Percentiles rank a stretch among this genome's conserved stretches.
phyloP scores from a whole-genome alignment of 768 basidiomycete genomes.

The Leccinum aurantiacum region DNA sequence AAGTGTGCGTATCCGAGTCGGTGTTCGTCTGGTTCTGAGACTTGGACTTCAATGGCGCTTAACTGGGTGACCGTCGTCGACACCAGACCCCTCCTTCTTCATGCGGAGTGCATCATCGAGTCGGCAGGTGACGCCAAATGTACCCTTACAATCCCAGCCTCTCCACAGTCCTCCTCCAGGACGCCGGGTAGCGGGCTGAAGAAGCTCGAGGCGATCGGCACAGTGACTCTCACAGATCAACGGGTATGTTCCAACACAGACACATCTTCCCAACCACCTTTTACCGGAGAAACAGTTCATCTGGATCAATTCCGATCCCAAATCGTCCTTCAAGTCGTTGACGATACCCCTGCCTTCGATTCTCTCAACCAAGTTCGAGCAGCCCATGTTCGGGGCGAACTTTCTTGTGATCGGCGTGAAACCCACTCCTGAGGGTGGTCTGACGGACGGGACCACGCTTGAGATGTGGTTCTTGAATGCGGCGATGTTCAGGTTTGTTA shows the following conservation, averaged over 20 bases:
- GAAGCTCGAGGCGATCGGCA: constrained; percentile 60
- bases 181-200: constrained; percentile 50
- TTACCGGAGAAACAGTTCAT: constrained; percentile 51
- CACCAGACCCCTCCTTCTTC: constrained; percentile 57
- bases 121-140: constrained; percentile 61
- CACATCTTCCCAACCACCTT: constrained; percentile 6
- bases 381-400: constrained; percentile 71
- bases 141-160: constrained; percentile 55
- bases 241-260: constrained; percentile 47
- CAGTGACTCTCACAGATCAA: constrained; percentile 67
- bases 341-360: constrained; percentile 63
- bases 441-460: constrained; percentile 59
- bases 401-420: constrained; percentile 65
- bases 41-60: constrained; percentile 60
- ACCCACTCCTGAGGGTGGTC: constrained; percentile 65
- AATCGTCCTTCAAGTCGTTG: constrained; percentile 41
- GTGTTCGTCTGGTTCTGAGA: not conserved
- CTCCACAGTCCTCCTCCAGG: constrained; percentile 45
- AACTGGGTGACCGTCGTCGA: constrained; percentile 75
- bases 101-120: constrained; percentile 58
- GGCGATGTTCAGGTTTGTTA: constrained; percentile 73
- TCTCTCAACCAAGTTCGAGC: constrained; percentile 69
- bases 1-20: not conserved
- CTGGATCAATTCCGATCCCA: constrained; percentile 46
- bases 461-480: constrained; percentile 69